Evolutionary conservation across 257 asterid genomes (phyloP).

Genomic region (Solanum rostratum): DNA sequence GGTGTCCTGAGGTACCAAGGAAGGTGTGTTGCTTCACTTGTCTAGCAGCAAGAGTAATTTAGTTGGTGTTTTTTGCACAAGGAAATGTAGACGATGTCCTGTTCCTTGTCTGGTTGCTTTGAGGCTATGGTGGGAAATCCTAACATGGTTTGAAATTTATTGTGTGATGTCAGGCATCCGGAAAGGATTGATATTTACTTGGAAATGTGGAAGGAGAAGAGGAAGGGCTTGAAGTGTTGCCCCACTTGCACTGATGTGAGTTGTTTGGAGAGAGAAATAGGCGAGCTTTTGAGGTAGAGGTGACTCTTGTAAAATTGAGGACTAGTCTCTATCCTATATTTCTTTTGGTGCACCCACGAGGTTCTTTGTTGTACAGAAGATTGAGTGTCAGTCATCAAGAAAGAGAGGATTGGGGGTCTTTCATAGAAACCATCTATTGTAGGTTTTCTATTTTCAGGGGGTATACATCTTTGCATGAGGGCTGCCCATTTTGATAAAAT

Average conservation of each 20-base stretch:
- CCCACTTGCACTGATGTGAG: not conserved
- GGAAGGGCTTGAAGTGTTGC: not conserved
- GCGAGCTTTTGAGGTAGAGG: not conserved
- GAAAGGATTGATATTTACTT: not conserved
- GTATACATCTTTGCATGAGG: not conserved
- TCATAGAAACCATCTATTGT: not conserved
- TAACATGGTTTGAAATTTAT: not conserved
- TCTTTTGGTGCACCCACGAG: not conserved
- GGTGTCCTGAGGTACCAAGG: not conserved
- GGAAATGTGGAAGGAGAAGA: not conserved
- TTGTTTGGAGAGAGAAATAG: not conserved
- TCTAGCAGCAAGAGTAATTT: not conserved
- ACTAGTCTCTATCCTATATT: not conserved
- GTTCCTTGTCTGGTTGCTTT: not conserved
- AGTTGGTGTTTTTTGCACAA: not conserved
- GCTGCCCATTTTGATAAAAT: not conserved
- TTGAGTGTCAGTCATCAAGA: not conserved
- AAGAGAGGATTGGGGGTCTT: not conserved
- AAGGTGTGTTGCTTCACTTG: not conserved
- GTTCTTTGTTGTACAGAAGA: not conserved
- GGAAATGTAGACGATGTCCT: not conserved
- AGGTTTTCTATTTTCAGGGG: not conserved
- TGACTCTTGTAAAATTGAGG: not conserved
- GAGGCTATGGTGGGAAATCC: not conserved
- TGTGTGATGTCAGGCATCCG: not conserved